Percentiles rank a stretch among this genome's conserved stretches.
These are phyloP conservation scores for Coccinonectria pachysandricola DNA, from an alignment of 2,329 filamentous ascomycete species.

Conservation along the genomic window DNA sequence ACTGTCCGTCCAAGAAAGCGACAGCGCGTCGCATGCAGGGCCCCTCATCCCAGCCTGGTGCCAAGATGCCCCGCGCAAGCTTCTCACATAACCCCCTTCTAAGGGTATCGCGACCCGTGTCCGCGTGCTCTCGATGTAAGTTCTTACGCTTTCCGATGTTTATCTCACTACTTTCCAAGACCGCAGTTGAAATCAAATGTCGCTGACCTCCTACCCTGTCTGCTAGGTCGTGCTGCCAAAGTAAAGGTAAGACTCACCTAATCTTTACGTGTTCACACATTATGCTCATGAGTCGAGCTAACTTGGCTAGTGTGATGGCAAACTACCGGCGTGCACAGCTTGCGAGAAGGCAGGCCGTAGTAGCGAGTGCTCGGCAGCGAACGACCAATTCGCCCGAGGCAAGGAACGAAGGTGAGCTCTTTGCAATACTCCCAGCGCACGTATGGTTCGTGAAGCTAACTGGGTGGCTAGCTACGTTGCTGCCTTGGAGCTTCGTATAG, in stretches of 20 bases:
- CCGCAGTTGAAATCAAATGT: constrained; percentile 2
- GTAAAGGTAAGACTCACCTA: constrained; percentile 53
- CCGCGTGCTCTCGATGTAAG: constrained; percentile 67
- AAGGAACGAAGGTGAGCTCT: constrained; percentile 83
- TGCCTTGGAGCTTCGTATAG: constrained; percentile 82
- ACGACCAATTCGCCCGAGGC: constrained; percentile 89
- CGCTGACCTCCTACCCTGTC: constrained; percentile 5
- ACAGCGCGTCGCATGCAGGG: too few relatives aligned
- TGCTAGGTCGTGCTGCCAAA: constrained; percentile 70
- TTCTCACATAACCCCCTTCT: constrained; percentile 49
- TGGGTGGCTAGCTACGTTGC: constrained; percentile 90
- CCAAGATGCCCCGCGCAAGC: constrained; percentile 34
- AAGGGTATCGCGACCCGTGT: constrained; percentile 68
- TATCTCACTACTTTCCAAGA: constrained; percentile 1
- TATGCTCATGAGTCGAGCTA: constrained; percentile 4
- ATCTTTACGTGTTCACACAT: neutral
- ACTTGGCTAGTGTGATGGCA: constrained; percentile 70
- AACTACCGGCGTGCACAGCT: constrained; percentile 86
- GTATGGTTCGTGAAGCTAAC: too few relatives aligned
- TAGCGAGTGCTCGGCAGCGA: constrained; percentile 83
- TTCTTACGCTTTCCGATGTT: constrained; percentile 2
- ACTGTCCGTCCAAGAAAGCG: constrained; percentile 1
- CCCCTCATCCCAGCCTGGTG: too few relatives aligned
- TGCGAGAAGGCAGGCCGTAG: constrained; percentile 86
- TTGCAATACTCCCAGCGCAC: too few relatives aligned